Conservation (phyloP, 192 early-diverging fungal genomes). For the Dissophora ornata region DNA sequence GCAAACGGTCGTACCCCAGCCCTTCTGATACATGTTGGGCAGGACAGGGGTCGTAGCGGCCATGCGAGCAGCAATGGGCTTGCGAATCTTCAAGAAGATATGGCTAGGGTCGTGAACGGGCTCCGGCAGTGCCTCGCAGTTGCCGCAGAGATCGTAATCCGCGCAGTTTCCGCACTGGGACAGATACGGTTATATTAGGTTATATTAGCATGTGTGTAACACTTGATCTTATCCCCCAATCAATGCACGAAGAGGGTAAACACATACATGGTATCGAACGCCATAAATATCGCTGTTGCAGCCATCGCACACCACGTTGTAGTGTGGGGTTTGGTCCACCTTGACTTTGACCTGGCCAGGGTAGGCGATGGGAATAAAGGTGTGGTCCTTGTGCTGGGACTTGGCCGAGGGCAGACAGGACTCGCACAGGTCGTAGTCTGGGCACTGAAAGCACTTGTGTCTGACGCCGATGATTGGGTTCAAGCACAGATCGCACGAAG, state of each 20-base stretch:
- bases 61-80: slow-evolving; percentile 47
- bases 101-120: slow-evolving; percentile 58
- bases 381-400: slow-evolving; percentile 54
- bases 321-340: slow-evolving; percentile 46
- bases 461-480: slow-evolving; percentile 63
- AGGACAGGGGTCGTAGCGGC: slow-evolving; percentile 32
- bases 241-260: background rate
- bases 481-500: slow-evolving; percentile 70
- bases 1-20: slow-evolving; percentile 27
- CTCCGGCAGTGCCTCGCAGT: slow-evolving; percentile 61
- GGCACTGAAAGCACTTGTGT: slow-evolving; percentile 69
- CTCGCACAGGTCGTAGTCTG: slow-evolving; percentile 69
- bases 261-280: slow-evolving; percentile 62
- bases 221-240: too few species aligned
- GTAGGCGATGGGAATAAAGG: slow-evolving; percentile 55
- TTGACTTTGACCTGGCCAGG: slow-evolving; percentile 47
- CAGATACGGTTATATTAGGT: too few species aligned
- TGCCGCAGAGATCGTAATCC: slow-evolving; percentile 74
- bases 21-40: slow-evolving; percentile 55
- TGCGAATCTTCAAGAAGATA: slow-evolving; percentile 62
- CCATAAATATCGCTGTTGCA: slow-evolving; percentile 60
- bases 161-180: slow-evolving; percentile 68
- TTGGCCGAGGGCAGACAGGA: slow-evolving; percentile 42
- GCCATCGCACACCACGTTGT: slow-evolving; percentile 60
- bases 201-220: too few species aligned